These are phyloP conservation scores for Xylaria grammica DNA, from an alignment of 495 filamentous ascomycete species.

Conservation along the genomic window DNA sequence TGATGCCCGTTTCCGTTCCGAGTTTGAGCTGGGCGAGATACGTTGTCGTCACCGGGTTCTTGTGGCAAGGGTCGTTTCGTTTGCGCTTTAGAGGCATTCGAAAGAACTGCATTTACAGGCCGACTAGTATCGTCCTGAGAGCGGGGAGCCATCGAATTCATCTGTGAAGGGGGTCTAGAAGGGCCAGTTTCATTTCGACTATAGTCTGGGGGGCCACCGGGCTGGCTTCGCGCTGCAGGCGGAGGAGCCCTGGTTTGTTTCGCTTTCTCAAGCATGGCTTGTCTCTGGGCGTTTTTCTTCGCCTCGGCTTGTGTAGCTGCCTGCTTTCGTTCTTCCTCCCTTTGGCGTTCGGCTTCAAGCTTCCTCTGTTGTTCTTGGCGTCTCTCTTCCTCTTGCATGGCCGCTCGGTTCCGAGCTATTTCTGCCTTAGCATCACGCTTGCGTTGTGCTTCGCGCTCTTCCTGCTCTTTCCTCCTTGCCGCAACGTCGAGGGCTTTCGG, in stretches of 20 bases:
- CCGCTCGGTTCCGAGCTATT: constrained; percentile 74
- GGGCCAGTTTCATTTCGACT: constrained; percentile 37
- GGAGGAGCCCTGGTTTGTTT: constrained; percentile 61
- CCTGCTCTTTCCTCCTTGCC: constrained; percentile 79
- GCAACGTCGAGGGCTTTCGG: constrained; percentile 67
- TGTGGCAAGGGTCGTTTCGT: constrained; percentile 57
- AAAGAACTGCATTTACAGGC: constrained; percentile 49
- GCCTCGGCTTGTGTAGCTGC: constrained; percentile 43
- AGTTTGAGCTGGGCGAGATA: constrained; percentile 38
- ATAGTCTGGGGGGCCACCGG: constrained; percentile 54
- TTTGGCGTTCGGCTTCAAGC: constrained; percentile 56
- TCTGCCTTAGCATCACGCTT: constrained; percentile 80
- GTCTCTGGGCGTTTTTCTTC: constrained; percentile 74
- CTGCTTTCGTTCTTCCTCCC: constrained; percentile 54
- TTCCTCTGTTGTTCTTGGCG: constrained; percentile 56
- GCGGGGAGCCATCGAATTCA: constrained; percentile 43
- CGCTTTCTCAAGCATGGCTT: constrained; percentile 73
- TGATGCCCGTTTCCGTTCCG: constrained; percentile 54
- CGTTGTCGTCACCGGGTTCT: constrained; percentile 53
- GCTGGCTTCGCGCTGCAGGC: constrained; percentile 54
- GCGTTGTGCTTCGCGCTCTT: constrained; percentile 77
- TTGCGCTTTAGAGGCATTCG: constrained; percentile 48
- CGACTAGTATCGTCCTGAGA: constrained; percentile 44
- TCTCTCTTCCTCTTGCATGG: constrained; percentile 61
- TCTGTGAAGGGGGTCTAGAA: constrained; percentile 47